A percentile compares a stretch with the other conserved stretches of the same genome.
phyloP scores from a whole-genome alignment of 768 basidiomycete genomes.

The Stropharia rugosoannulata region DNA sequence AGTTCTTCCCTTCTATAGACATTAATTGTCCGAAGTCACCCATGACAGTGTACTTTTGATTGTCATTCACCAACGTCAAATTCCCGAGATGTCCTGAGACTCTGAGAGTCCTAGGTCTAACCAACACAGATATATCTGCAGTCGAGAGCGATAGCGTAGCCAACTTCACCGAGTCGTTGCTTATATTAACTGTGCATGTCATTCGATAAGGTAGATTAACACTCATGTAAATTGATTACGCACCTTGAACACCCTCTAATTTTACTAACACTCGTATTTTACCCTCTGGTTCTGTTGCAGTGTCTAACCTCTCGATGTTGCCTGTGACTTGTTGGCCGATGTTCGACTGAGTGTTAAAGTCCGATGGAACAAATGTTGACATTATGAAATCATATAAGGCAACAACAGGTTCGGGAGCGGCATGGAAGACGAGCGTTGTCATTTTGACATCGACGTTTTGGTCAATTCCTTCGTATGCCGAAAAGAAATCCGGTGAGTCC shows the following conservation, averaged over 20 bases:
- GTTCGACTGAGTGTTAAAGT: background rate
- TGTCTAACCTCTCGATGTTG: background rate
- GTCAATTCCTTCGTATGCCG: slow-evolving; percentile 79
- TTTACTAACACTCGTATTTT: slow-evolving; percentile 84
- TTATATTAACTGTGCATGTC: slow-evolving; percentile 59
- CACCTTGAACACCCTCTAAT: slow-evolving; percentile 82
- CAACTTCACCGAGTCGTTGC: slow-evolving; percentile 66
- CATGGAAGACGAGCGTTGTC: slow-evolving; percentile 87
- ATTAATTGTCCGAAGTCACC: slow-evolving; percentile 81
- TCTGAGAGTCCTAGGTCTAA: slow-evolving; percentile 71
- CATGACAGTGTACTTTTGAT: slow-evolving; percentile 44
- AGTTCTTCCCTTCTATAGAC: slow-evolving; percentile 91
- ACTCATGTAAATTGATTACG: slow-evolving; percentile 13
- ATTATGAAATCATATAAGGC: slow-evolving; percentile 95
- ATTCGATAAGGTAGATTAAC: background rate
- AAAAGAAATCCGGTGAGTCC: slow-evolving; percentile 82
- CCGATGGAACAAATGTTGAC: slow-evolving; percentile 77
- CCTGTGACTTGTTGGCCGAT: background rate
- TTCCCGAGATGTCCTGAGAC: slow-evolving; percentile 83
- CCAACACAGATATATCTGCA: slow-evolving; percentile 78
- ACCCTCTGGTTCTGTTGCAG: slow-evolving; percentile 24
- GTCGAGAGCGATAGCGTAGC: slow-evolving; percentile 90
- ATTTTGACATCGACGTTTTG: slow-evolving; percentile 85
- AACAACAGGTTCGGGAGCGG: slow-evolving; percentile 88
- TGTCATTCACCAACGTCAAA: slow-evolving; percentile 79